A percentile compares a stretch with the other conserved stretches of the same genome.
Conservation (phyloP, 2,329 filamentous ascomycete species). For the Xylariaceae sp. region DNA sequence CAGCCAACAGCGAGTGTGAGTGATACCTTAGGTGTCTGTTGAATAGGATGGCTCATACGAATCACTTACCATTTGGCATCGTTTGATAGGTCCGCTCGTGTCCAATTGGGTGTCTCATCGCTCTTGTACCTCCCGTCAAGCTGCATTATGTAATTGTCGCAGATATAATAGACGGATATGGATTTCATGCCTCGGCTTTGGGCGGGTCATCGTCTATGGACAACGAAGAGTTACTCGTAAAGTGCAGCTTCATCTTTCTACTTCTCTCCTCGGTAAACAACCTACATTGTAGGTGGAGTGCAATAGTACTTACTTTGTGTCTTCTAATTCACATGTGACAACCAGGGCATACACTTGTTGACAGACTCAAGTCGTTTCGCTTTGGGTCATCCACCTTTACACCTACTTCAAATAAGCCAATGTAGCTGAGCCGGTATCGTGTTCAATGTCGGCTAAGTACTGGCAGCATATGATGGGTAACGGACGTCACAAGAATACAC, state of each 20-base stretch:
- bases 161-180: not conserved
- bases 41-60: too few species aligned
- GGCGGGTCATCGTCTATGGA: not conserved
- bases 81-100: not conserved
- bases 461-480: not conserved
- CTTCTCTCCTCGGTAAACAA: not conserved
- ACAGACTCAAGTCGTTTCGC: not conserved
- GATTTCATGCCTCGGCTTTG: not conserved
- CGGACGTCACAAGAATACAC: constrained; percentile 9
- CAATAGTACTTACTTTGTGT: too few species aligned
- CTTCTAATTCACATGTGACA: too few species aligned
- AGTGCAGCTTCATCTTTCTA: not conserved
- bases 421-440: constrained; percentile 2
- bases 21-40: too few species aligned
- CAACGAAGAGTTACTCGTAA: not conserved
- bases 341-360: not conserved
- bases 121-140: not conserved
- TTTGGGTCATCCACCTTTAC: not conserved
- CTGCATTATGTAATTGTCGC: not conserved
- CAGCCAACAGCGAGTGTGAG: too few species aligned
- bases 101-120: too few species aligned
- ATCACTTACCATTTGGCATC: not conserved
- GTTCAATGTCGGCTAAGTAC: constrained; percentile 7
- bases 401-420: too few species aligned
- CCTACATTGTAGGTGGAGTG: too few species aligned